Percentiles rank a stretch among this genome's conserved stretches.
phyloP scores from a whole-genome alignment of 192 early-diverging fungal genomes.

The Podila epicladia region DNA sequence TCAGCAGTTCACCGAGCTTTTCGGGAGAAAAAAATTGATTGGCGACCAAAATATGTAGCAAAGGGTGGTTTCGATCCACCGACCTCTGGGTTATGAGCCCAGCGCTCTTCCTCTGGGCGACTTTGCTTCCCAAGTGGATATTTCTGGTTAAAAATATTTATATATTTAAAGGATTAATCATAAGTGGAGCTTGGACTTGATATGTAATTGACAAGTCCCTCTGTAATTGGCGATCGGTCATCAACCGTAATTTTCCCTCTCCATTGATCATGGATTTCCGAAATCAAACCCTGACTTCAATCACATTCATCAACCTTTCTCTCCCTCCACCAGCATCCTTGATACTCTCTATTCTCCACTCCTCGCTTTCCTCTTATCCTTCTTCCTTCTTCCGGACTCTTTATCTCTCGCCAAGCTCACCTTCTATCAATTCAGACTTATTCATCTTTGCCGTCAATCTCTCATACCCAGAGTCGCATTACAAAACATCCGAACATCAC shows the following conservation, averaged over 20 bases:
- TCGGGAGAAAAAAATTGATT: too few species aligned
- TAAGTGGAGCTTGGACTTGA: background rate
- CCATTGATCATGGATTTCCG: too few species aligned
- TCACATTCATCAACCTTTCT: too few species aligned
- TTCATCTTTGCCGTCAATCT: background rate
- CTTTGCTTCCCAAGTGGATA: conserved; percentile 59
- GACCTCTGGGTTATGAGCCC: conserved; percentile 92
- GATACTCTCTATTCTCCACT: too few species aligned
- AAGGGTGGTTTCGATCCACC: conserved; percentile 80
- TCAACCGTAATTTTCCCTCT: too few species aligned
- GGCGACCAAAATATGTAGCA: conserved; percentile 52
- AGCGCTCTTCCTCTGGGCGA: conserved; percentile 88
- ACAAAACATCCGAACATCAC: background rate
- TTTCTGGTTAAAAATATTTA: background rate
- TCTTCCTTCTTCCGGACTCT: too few species aligned
- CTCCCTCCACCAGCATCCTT: too few species aligned
- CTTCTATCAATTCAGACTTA: background rate
- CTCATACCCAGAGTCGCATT: background rate
- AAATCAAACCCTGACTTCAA: too few species aligned
- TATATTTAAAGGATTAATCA: background rate
- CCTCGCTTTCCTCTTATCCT: too few species aligned
- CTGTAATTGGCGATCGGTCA: too few species aligned
- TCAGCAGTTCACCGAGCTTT: too few species aligned
- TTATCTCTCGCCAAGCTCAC: too few species aligned
- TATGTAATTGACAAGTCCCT: background rate